phyloP scores from a whole-genome alignment of 148 eudicot species.

The Cornus controversa region DNA sequence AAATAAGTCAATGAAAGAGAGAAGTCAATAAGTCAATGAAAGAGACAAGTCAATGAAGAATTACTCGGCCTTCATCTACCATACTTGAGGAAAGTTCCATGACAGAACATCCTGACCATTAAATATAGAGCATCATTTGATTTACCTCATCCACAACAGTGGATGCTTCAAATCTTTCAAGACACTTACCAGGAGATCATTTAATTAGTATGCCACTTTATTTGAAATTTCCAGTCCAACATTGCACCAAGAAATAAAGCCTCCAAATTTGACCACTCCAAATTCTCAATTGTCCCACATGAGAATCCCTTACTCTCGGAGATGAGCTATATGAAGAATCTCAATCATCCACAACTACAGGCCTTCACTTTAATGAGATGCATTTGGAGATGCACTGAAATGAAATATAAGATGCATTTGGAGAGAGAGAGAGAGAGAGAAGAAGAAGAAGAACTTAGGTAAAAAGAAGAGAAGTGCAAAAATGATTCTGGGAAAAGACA shows the following conservation, averaged over 20 bases:
- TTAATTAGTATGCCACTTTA: constrained; percentile 1
- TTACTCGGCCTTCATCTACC: not conserved
- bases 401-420: not conserved
- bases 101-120: not conserved
- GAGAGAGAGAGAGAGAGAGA: not conserved
- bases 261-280: not conserved
- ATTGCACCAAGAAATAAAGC: not conserved
- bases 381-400: not conserved
- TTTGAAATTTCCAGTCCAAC: constrained; percentile 1
- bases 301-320: not conserved
- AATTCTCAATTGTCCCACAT: not conserved
- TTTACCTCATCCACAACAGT: not conserved
- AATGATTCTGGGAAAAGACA: not conserved
- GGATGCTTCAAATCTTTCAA: not conserved
- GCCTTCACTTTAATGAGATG: not conserved
- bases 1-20: not conserved
- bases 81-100: not conserved
- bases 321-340: not conserved
- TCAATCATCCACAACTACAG: not conserved
- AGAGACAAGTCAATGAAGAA: not conserved
- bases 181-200: not conserved
- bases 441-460: too few species aligned
- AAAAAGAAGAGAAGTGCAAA: too few species aligned
- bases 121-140: not conserved
- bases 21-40: too few species aligned